These are phyloP conservation scores for Beauveria brongniartii DNA, from an alignment of 2,329 filamentous ascomycete species.

Conservation along the genomic window DNA sequence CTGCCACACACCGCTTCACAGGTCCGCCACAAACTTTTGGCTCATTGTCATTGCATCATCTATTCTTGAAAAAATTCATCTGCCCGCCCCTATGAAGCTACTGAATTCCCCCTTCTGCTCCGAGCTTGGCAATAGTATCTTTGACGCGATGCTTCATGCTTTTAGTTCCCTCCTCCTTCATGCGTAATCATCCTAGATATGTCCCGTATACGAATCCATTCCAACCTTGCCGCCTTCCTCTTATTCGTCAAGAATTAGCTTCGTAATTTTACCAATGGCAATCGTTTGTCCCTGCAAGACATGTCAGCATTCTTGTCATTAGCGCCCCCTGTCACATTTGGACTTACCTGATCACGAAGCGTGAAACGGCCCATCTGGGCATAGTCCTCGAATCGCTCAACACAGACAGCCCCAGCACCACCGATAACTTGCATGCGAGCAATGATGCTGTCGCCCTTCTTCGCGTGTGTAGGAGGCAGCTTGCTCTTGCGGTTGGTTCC, in stretches of 20 bases:
- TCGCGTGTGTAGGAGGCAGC: slow-evolving; percentile 84
- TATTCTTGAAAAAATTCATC: slow-evolving; percentile 2
- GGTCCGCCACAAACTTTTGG: background rate
- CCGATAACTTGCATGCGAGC: slow-evolving; percentile 82
- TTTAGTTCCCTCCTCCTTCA: slow-evolving; percentile 9
- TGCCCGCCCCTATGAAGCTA: background rate
- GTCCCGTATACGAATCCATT: background rate
- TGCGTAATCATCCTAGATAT: background rate
- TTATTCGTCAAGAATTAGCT: slow-evolving; percentile 50
- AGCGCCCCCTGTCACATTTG: background rate
- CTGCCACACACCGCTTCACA: background rate
- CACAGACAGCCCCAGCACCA: slow-evolving; percentile 77
- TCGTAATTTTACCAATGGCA: slow-evolving; percentile 98
- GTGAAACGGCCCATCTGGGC: slow-evolving; percentile 89
- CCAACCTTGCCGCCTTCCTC: background rate
- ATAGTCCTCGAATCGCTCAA: slow-evolving; percentile 94
- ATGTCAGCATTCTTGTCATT: slow-evolving; percentile 18
- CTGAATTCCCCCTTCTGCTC: background rate
- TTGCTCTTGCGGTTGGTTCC: slow-evolving; percentile 92
- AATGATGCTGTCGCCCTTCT: slow-evolving; percentile 75
- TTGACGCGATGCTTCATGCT: slow-evolving; percentile 4
- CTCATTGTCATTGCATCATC: slow-evolving; percentile 8
- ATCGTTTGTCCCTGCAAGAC: slow-evolving; percentile 82
- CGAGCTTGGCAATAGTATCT: background rate
- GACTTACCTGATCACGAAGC: slow-evolving; percentile 70